Evolutionary conservation across 2,329 filamentous ascomycete genomes (phyloP).

Genomic region (Neodidymelliopsis sp.): DNA sequence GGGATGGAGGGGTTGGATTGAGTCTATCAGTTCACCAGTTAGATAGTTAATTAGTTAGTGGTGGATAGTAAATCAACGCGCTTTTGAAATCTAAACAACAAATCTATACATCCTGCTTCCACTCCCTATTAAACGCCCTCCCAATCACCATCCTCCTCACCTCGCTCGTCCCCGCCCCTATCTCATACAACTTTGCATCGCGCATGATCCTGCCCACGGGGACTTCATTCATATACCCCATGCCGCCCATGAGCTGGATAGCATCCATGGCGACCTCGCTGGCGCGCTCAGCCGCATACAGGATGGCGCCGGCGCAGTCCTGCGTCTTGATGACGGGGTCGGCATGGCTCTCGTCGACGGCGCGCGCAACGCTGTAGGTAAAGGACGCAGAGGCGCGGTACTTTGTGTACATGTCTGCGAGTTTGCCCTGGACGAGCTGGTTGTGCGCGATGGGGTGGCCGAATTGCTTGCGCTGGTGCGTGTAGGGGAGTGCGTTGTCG

Average conservation of each 20-base stretch:
- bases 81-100: too few relatives aligned
- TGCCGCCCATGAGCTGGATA: conserved; percentile 91
- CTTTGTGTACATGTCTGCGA: conserved; percentile 98
- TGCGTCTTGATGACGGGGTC: conserved; percentile 76
- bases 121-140: conserved; percentile 88
- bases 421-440: conserved; percentile 89
- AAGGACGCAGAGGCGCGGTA: conserved; percentile 84
- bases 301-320: conserved; percentile 92
- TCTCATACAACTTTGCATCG: conserved; percentile 87
- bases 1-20: too few relatives aligned
- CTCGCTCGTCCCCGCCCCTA: conserved; percentile 95
- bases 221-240: conserved; percentile 96
- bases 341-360: conserved; percentile 66
- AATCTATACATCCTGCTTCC: conserved; percentile 47
- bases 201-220: conserved; percentile 84
- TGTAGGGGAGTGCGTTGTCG: conserved; percentile 86
- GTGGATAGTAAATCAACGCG: too few relatives aligned
- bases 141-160: conserved; percentile 95
- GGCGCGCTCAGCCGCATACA: conserved; percentile 90
- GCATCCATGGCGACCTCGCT: conserved; percentile 87
- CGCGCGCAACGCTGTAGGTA: conserved; percentile 81
- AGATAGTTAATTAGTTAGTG: too few relatives aligned
- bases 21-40: too few relatives aligned
- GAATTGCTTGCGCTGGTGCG: conserved; percentile 90
- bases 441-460: conserved; percentile 85